These are phyloP conservation scores for Penicillium steckii DNA, from an alignment of 495 filamentous ascomycete genomes.

Conservation along the genomic window DNA sequence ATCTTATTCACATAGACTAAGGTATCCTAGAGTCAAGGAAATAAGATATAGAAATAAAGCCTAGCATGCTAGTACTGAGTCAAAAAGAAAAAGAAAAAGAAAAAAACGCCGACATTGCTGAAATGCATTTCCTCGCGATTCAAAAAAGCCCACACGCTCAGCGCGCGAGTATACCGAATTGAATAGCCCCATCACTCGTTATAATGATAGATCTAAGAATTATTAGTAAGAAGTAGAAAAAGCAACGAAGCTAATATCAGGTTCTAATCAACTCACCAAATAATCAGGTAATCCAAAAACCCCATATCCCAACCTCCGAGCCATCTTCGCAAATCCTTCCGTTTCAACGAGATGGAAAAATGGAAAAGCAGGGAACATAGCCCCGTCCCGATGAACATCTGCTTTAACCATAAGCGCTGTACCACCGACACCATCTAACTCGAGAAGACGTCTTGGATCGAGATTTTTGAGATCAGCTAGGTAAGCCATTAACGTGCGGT, in stretches of 20 bases:
- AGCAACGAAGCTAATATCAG: background rate
- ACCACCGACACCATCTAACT: constrained; percentile 89
- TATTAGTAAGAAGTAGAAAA: background rate
- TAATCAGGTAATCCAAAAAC: constrained; percentile 91
- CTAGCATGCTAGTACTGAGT: too few relatives aligned
- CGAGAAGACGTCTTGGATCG: constrained; percentile 60
- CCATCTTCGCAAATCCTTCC: constrained; percentile 98
- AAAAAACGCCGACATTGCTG: constrained; percentile 4
- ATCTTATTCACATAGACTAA: background rate
- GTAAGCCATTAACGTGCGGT: constrained; percentile 88
- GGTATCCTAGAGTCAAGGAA: background rate
- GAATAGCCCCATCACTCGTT: constrained; percentile 63
- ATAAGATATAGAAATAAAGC: too few relatives aligned
- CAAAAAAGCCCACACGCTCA: constrained; percentile 6
- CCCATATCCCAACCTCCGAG: constrained; percentile 77
- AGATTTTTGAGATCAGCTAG: constrained; percentile 56
- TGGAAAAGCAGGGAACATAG: constrained; percentile 96
- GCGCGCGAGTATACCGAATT: constrained; percentile 15
- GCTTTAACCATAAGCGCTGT: constrained; percentile 94
- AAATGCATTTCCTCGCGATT: background rate
- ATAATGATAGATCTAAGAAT: constrained; percentile 76
- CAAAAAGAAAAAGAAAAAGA: background rate
- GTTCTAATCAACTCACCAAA: constrained; percentile 61
- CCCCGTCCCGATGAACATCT: constrained; percentile 94
- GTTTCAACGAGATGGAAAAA: constrained; percentile 98